These are phyloP conservation scores for Metschnikowia anglica DNA, from an alignment of 805 yeast species.

Conservation along the genomic window DNA sequence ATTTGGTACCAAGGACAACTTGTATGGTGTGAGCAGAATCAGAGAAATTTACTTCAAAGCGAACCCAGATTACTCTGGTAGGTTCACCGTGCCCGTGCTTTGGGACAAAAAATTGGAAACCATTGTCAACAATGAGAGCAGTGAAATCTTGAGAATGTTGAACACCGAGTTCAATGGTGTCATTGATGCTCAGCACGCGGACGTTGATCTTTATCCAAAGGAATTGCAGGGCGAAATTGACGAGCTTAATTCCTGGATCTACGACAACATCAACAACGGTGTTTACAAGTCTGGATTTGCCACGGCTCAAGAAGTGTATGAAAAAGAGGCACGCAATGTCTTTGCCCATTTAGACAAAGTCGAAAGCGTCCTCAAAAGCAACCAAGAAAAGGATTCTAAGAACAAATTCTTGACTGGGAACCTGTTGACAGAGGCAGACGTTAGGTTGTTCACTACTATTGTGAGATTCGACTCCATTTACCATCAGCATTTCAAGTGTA, in stretches of 20 bases:
- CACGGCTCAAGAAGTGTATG: conserved; percentile 78
- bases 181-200: conserved; percentile 47
- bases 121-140: conserved; percentile 88
- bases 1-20: conserved; percentile 40
- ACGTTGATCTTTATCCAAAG: conserved; percentile 63
- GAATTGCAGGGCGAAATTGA: conserved; percentile 59
- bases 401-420: conserved; percentile 53
- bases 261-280: conserved; percentile 84
- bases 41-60: conserved; percentile 74
- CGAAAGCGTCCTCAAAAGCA: conserved; percentile 55
- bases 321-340: conserved; percentile 58
- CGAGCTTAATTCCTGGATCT: conserved; percentile 76
- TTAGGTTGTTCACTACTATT: conserved; percentile 82
- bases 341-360: conserved; percentile 69
- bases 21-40: conserved; percentile 58
- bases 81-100: conserved; percentile 89
- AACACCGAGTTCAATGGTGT: conserved; percentile 70
- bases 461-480: conserved; percentile 91
- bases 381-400: conserved; percentile 32
- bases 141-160: conserved; percentile 84
- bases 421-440: conserved; percentile 83
- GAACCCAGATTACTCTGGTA: conserved; percentile 70
- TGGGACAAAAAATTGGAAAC: conserved; percentile 85
- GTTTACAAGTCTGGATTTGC: conserved; percentile 94
- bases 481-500: conserved; percentile 94